These are phyloP conservation scores for Hysterangium stoloniferum DNA, from an alignment of 768 basidiomycete species.

Conservation along the genomic window DNA sequence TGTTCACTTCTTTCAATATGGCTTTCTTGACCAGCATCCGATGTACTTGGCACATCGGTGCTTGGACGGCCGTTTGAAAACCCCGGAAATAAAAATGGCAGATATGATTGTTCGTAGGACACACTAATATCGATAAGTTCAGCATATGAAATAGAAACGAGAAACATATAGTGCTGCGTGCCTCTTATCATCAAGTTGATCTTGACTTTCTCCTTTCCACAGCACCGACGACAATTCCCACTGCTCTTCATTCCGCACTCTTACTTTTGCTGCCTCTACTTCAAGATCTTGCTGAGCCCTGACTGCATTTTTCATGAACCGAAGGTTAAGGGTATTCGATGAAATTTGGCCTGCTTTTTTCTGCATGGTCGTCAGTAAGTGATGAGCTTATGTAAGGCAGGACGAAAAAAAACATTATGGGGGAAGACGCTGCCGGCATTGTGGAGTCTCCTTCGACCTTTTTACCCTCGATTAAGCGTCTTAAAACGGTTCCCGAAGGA, in stretches of 20 bases:
- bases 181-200: not conserved
- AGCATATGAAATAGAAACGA: not conserved
- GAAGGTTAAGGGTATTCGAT: conserved; percentile 8
- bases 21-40: not conserved
- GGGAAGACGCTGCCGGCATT: not conserved
- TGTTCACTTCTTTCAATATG: not conserved
- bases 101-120: conserved; percentile 8
- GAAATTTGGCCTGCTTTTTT: conserved; percentile 10
- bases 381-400: too few relatives aligned
- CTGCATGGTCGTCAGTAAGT: conserved; percentile 4
- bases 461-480: conserved; percentile 30
- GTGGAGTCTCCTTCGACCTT: conserved; percentile 29
- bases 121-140: not conserved
- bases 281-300: conserved; percentile 1
- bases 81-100: conserved; percentile 3
- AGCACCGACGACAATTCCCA: conserved; percentile 3
- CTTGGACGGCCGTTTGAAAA: not conserved
- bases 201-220: not conserved
- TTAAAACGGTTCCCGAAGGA: not conserved
- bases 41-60: not conserved
- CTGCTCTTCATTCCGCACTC: conserved; percentile 2
- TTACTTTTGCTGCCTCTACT: not conserved
- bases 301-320: conserved; percentile 11
- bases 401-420: not conserved
- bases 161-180: not conserved